Evolutionary conservation across 2,329 filamentous ascomycete genomes (phyloP).

Genomic region (Alternaria dauci): DNA sequence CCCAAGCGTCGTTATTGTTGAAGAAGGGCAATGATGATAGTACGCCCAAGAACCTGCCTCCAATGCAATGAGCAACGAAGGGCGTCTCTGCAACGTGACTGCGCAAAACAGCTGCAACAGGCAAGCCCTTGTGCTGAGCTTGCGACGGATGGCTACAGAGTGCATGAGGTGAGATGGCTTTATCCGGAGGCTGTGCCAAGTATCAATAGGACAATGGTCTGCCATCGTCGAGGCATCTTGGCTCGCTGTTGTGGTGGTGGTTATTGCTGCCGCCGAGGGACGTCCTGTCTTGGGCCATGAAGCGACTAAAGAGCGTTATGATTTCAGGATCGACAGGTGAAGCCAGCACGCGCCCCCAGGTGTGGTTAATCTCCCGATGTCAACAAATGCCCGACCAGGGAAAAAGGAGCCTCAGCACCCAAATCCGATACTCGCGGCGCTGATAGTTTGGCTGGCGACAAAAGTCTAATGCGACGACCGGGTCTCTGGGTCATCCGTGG

Average conservation of each 20-base stretch:
- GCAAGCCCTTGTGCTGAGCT: not conserved
- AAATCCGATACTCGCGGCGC: not conserved
- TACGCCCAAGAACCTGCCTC: not conserved
- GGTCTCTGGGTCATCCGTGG: conserved; percentile 6
- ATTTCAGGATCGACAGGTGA: conserved; percentile 2
- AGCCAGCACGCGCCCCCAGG: not conserved
- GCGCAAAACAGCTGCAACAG: not conserved
- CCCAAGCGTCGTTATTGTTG: not conserved
- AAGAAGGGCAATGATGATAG: not conserved
- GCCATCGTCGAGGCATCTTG: not conserved
- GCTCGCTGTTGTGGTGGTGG: too few species aligned
- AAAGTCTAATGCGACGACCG: conserved; percentile 5
- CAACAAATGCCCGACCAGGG: conserved; percentile 1
- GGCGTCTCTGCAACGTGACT: conserved; percentile 6
- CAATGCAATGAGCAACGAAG: not conserved
- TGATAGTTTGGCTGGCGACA: not conserved
- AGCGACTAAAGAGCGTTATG: not conserved
- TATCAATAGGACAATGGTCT: not conserved
- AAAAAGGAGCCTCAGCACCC: not conserved
- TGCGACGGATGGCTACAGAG: not conserved
- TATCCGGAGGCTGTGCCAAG: not conserved
- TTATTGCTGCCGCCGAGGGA: not conserved
- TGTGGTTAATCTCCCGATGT: conserved; percentile 3
- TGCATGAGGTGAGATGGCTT: not conserved
- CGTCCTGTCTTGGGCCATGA: not conserved